Conservation (phyloP, 805 yeast species). For the Wickerhamomyces xylosicus region DNA sequence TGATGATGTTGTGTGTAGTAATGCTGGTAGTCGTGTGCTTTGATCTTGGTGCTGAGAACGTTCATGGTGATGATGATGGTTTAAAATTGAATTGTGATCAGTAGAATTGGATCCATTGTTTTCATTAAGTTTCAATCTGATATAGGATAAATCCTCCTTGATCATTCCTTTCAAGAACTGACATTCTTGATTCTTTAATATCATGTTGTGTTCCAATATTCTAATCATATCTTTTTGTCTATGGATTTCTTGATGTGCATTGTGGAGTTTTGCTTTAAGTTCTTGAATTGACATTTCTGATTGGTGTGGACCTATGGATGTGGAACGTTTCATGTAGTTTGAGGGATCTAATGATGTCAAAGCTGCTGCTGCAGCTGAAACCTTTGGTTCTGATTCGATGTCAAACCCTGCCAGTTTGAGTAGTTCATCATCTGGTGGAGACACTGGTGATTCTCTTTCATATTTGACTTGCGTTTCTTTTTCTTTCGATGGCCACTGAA, state of each 20-base stretch:
- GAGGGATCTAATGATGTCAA: too few relatives aligned
- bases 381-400: neutral
- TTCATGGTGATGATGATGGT: too few relatives aligned
- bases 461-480: neutral
- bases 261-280: constrained; percentile 4
- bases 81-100: neutral
- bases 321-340: neutral
- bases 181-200: constrained; percentile 14
- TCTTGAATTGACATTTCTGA: neutral
- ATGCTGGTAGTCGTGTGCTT: too few relatives aligned
- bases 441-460: neutral
- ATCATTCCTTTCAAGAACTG: constrained; percentile 14
- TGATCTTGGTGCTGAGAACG: too few relatives aligned
- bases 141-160: constrained; percentile 16
- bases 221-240: constrained; percentile 3
- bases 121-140: constrained; percentile 13
- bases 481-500: neutral
- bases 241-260: too few relatives aligned
- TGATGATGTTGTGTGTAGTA: too few relatives aligned
- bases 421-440: constrained; percentile 12
- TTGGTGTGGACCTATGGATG: neutral
- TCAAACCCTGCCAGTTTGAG: constrained; percentile 12
- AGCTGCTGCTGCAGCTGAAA: constrained; percentile 1
- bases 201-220: constrained; percentile 3
- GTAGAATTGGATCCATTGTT: neutral